Percentiles rank a stretch among this genome's conserved stretches.
Evolutionary conservation across 2,329 filamentous ascomycete species (phyloP).

Genomic region (Claviceps pazoutovae): DNA sequence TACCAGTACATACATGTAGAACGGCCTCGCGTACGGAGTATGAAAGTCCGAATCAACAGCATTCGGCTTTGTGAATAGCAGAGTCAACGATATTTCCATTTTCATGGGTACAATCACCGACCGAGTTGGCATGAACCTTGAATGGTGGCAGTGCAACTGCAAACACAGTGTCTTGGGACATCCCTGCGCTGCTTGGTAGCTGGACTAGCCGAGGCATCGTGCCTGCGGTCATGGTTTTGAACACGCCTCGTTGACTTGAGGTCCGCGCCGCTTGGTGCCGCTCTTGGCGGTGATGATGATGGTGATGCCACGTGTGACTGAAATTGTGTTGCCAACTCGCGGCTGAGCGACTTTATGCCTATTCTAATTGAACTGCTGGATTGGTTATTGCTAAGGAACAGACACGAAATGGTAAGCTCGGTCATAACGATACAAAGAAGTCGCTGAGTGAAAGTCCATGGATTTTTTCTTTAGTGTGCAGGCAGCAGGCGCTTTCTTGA

Average conservation of each 20-base stretch:
- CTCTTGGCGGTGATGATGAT: background rate
- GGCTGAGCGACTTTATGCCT: too few species aligned
- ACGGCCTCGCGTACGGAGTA: too few species aligned
- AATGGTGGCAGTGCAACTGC: conserved; percentile 1
- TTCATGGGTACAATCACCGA: background rate
- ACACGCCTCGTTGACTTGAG: background rate
- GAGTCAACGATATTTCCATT: background rate
- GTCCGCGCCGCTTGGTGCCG: background rate
- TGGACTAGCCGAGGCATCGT: background rate
- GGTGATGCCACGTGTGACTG: background rate
- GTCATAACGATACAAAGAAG: too few species aligned
- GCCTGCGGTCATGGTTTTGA: background rate
- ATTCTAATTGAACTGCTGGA: too few species aligned
- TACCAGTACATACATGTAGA: too few species aligned
- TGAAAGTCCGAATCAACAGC: background rate
- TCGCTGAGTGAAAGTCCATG: too few species aligned
- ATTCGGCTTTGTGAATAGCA: background rate
- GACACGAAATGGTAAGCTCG: too few species aligned
- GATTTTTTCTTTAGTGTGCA: too few species aligned
- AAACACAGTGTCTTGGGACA: background rate
- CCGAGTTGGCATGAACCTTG: background rate
- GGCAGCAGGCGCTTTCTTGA: too few species aligned
- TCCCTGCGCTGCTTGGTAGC: background rate
- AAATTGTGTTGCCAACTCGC: too few species aligned
- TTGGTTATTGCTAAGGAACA: too few species aligned